Conservation (phyloP, 495 filamentous ascomycete genomes). For the Ramalina intermedia region DNA sequence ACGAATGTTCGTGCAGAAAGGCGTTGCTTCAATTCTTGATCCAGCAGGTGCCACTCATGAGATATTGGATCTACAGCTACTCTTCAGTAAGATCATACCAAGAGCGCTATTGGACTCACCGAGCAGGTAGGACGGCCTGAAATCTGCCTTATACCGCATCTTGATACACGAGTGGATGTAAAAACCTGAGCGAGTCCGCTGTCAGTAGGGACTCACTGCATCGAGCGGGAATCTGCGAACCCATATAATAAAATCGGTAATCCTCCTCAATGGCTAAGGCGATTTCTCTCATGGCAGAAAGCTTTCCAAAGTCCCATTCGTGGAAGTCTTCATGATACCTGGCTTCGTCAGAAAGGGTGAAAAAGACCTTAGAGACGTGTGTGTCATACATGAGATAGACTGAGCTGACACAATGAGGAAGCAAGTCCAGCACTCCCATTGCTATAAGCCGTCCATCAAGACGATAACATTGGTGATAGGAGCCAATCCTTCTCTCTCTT, state of each 20-base stretch:
- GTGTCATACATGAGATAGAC: slow-evolving; percentile 69
- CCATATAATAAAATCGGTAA: slow-evolving; percentile 68
- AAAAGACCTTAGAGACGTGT: background rate
- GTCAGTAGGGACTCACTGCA: slow-evolving; percentile 1
- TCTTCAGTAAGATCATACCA: slow-evolving; percentile 1
- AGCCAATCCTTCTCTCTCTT: slow-evolving; percentile 51
- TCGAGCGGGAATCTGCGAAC: slow-evolving; percentile 37
- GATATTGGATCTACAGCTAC: slow-evolving; percentile 48
- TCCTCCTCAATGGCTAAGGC: slow-evolving; percentile 57
- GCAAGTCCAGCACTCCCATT: slow-evolving; percentile 74
- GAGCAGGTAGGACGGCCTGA: slow-evolving; percentile 67
- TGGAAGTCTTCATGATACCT: slow-evolving; percentile 72
- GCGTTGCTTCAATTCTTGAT: slow-evolving; percentile 46
- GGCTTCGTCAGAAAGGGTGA: background rate
- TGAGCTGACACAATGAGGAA: slow-evolving; percentile 77
- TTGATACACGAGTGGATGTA: slow-evolving; percentile 62
- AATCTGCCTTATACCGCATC: slow-evolving; percentile 86
- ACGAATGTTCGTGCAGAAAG: slow-evolving; percentile 57
- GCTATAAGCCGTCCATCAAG: slow-evolving; percentile 81
- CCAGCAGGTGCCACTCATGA: slow-evolving; percentile 59
- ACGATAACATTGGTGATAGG: slow-evolving; percentile 92
- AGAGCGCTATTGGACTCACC: slow-evolving; percentile 22
- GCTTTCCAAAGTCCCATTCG: slow-evolving; percentile 69
- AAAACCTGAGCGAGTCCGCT: slow-evolving; percentile 30
- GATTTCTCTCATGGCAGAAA: slow-evolving; percentile 77